Conservation (phyloP, 2,329 filamentous ascomycete species). For the Cryphonectria nitschkei region DNA sequence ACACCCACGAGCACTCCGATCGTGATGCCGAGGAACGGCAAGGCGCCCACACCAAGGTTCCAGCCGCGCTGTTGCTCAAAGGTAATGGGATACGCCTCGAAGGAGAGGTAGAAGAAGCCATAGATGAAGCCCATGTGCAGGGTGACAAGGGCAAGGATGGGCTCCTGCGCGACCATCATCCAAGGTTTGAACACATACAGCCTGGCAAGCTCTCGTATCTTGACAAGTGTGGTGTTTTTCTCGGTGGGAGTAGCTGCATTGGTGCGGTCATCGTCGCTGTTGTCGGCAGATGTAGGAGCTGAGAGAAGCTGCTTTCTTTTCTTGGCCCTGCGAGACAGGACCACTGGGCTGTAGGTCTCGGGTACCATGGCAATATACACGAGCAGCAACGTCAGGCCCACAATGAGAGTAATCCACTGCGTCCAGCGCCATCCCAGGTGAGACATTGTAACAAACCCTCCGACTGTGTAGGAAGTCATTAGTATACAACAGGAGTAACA, state of each 20-base stretch:
- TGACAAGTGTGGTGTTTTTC: conserved; percentile 27
- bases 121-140: conserved; percentile 40
- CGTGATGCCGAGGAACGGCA: conserved; percentile 53
- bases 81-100: conserved; percentile 51
- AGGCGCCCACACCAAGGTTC: conserved; percentile 48
- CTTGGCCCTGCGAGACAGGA: background rate
- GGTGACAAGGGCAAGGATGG: conserved; percentile 32
- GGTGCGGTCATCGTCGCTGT: background rate
- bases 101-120: conserved; percentile 50
- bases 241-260: background rate
- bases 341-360: conserved; percentile 11
- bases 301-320: background rate
- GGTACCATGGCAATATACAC: background rate
- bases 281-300: too few relatives aligned
- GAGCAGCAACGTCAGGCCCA: background rate
- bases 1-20: conserved; percentile 43
- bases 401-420: conserved; percentile 4
- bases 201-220: conserved; percentile 24
- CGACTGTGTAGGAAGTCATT: background rate
- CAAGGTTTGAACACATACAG: conserved; percentile 32
- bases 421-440: conserved; percentile 15
- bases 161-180: conserved; percentile 32
- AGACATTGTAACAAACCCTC: conserved; percentile 2
- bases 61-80: conserved; percentile 42
- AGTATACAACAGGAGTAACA: background rate